A percentile compares a stretch with the other conserved stretches of the same genome.
Conservation (phyloP, 176 grass and related monocot genomes). For the Tuctoria greenei region DNA sequence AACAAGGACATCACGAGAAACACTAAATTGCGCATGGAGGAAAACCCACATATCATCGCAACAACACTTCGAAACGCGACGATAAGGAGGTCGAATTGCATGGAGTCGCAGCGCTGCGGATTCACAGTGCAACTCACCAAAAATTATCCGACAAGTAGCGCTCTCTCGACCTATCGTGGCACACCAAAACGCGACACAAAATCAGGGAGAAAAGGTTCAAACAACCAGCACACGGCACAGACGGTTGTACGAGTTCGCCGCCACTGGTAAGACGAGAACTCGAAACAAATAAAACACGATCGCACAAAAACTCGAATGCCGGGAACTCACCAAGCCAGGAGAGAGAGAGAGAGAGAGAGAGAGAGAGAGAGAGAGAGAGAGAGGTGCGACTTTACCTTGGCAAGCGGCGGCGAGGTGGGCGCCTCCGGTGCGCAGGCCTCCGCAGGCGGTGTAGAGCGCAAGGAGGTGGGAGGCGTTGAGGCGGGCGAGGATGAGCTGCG, state of each 20-base stretch:
- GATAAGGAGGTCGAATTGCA: neutral
- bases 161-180: neutral
- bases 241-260: neutral
- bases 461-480: conserved; percentile 38
- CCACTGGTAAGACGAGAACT: neutral
- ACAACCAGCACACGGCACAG: no score
- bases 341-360: no score
- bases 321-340: neutral
- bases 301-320: neutral
- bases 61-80: neutral
- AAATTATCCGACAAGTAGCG: neutral
- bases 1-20: no score
- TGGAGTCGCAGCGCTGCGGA: conserved; percentile 5
- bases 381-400: neutral
- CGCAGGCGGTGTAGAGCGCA: conserved; percentile 26
- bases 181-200: neutral
- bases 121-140: neutral
- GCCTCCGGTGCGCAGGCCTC: conserved; percentile 9
- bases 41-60: neutral
- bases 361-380: neutral
- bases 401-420: conserved; percentile 28
- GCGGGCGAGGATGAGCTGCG: conserved; percentile 28
- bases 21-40: no score
- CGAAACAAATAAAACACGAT: neutral
- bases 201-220: no score